Conservation (phyloP, 2,329 filamentous ascomycete species). For the Fusarium pseudoanthophilum region DNA sequence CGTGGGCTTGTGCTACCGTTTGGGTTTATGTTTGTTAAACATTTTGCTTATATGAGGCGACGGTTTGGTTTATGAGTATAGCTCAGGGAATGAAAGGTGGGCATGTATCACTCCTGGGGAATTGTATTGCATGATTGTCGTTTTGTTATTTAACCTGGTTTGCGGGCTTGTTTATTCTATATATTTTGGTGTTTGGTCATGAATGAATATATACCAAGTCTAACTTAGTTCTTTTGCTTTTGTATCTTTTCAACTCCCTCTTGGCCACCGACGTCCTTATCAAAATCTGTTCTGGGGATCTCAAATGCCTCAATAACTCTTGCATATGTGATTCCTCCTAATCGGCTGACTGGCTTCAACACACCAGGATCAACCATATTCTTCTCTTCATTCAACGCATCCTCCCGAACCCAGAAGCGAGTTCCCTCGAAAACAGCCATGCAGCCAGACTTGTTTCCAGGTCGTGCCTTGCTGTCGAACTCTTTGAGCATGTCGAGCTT, state of each 20-base stretch:
- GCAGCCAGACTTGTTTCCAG: slow-evolving; percentile 79
- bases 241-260: slow-evolving; percentile 67
- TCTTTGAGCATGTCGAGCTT: slow-evolving; percentile 79
- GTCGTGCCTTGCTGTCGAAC: slow-evolving; percentile 76
- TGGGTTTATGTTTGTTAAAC: slow-evolving; percentile 3
- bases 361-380: slow-evolving; percentile 81
- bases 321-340: slow-evolving; percentile 89
- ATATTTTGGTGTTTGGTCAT: slow-evolving; percentile 4
- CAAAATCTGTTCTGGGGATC: slow-evolving; percentile 71
- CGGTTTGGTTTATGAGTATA: slow-evolving; percentile 11
- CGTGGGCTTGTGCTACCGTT: slow-evolving; percentile 15
- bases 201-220: slow-evolving; percentile 16
- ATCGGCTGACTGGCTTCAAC: slow-evolving; percentile 77
- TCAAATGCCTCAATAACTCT: slow-evolving; percentile 77
- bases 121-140: not conserved
- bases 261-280: slow-evolving; percentile 61
- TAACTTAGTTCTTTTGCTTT: slow-evolving; percentile 28
- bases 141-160: not conserved
- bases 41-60: not conserved
- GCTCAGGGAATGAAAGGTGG: not conserved
- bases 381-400: slow-evolving; percentile 82
- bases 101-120: not conserved
- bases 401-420: slow-evolving; percentile 88
- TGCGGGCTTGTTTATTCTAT: slow-evolving; percentile 10
- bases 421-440: slow-evolving; percentile 84